phyloP scores from a whole-genome alignment of 805 yeast genomes.

The Komagataella pseudopastoris region DNA sequence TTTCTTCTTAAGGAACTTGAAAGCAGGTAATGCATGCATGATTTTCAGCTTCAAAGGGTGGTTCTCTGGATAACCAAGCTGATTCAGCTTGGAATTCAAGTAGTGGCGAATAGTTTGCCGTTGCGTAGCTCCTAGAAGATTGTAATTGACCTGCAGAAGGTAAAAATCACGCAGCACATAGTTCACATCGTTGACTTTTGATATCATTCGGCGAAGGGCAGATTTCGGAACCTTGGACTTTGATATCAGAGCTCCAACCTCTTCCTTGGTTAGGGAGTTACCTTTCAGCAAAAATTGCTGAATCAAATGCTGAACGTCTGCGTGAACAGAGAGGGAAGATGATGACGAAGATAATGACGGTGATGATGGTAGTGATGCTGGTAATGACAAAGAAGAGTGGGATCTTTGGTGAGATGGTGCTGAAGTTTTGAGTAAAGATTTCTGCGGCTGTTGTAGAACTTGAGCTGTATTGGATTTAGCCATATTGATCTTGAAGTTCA shows the following conservation, averaged over 20 bases:
- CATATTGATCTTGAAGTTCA: neutral
- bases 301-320: neutral
- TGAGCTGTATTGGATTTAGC: neutral
- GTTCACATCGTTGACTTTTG: neutral
- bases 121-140: neutral
- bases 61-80: neutral
- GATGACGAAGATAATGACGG: neutral
- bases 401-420: neutral
- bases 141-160: neutral
- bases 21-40: neutral
- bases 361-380: neutral
- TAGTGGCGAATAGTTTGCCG: neutral
- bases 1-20: neutral
- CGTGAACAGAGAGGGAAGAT: neutral
- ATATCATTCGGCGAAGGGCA: neutral
- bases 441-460: neutral
- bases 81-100: neutral
- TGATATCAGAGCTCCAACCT: neutral
- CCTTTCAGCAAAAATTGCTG: neutral
- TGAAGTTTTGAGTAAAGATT: neutral
- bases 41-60: neutral
- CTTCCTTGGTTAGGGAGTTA: neutral
- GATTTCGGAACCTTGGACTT: neutral
- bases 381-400: neutral
- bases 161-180: neutral